Evolutionary conservation across 495 filamentous ascomycete species (phyloP), one percentile per base, ranked within the genome.

Genomic region (Penicillium malachiteum): DNA sequence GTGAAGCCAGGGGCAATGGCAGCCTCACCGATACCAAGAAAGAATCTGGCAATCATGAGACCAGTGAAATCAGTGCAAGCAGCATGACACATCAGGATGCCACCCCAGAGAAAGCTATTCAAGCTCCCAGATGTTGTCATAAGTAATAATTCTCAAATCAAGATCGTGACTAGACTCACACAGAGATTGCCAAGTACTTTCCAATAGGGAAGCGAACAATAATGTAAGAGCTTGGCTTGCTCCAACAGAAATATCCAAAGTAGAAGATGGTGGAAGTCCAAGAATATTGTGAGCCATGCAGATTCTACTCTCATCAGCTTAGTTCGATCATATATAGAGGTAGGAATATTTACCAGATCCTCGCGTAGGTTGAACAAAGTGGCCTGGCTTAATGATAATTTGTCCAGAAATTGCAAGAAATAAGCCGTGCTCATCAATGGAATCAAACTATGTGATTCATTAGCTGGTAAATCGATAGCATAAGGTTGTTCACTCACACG

Each of bases 11-110:
- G 60, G 0, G 55, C 57, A 40, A 83, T 76, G 0, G 74, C 76
- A 0, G 81, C 80, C 64, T 87, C 84, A 26, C 78, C 76, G 17
- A 82, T 70, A 0, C 83, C 83, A 1, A 83, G 72, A 44, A 84
- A 71, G 63, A 84, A 82, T 14, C 82, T 70, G 30, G 74, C 75
- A 3, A 72, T 65, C 50, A 81, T 72, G 26, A 86, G 59, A 1
- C 78, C 78, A 13, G 66, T 65, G 51, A 77, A 85, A 55, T 68
- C 78, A 31, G 67, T 73, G 52, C 76, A 78, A 6, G 80, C 81
- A 2, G 83, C 70, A 56, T 70, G 66, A 44, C 68, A 72, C 65
- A 73, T 63, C 0, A 75, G 21, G 13, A 71, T 42, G 0, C 66
- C 68, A 40, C 66, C 72, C 70, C 72, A 75, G 21, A 72, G 5